Evolutionary conservation across 495 filamentous ascomycete genomes (phyloP), one percentile per base, ranked within the genome.

Genomic region (Antarctomyces pellizariae): DNA sequence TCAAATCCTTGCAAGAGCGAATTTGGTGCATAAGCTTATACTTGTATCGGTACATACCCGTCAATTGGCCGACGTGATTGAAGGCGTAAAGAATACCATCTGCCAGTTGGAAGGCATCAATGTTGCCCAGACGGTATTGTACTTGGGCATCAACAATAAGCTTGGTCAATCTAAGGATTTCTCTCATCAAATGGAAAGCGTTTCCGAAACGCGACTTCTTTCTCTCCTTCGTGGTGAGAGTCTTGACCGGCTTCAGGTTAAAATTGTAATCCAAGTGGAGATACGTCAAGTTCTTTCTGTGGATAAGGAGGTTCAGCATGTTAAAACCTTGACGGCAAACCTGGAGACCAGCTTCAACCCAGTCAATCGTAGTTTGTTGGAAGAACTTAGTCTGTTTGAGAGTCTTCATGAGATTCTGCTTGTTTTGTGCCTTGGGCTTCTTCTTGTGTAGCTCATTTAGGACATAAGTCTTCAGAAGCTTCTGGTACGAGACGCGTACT

Each of bases 1-100:
- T 99, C 42, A 99, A 52, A 52, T 99, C 89, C 46, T 99, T 99
- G 56, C 89, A 99, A 2, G 89, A 86, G 25, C 89, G 80, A 41
- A 99, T 95, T 51, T 99, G 89, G 48, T 99, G 89, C 89, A 99
- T 99, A 18, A 99, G 63, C 57, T 99, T 99, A 56, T 99, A 99
- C 61, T 99, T 99, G 66, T 99, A 99, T 15, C 89, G 77, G 53
- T 99, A 99, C 89, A 99, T 99, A 41, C 89, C 89, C 14, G 89
- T 99, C 28, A 99, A 57, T 52, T 99, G 89, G 26, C 89, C 89
- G 31, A 99, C 89, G 39, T 99, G 89, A 53, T 99, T 99, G 59
- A 99, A 95, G 16, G 89, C 89, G 43, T 95, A 99, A 6, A 93
- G 60, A 30, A 99, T 99, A 48, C 89, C 89, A 47, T 99, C 89